Evolutionary conservation across 768 basidiomycete genomes (phyloP), one percentile per base, ranked within the genome.

Genomic region (Tubosaeta brunneosetosa): DNA sequence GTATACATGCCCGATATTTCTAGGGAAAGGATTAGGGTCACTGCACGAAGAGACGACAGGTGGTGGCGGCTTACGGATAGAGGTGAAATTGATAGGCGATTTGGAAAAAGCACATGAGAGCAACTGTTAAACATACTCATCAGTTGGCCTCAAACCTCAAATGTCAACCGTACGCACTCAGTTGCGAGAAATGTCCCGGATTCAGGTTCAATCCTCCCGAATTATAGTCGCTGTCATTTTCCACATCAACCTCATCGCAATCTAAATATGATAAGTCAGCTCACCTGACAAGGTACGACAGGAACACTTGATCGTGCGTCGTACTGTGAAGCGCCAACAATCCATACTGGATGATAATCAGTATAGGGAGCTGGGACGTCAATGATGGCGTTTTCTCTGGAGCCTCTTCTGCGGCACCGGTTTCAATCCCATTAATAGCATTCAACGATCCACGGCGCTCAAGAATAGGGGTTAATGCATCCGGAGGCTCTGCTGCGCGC

Each of bases 21-120:
- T 86, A 52, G 38, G 34, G 43, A 0, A 36, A 44, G 33, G 0
- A 12, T 46, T 9, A 55, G 25, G 14, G 47, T 50, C 26, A 50
- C 19, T 1, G 22, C 11, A 47, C 16, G 3, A 22, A 44, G 11
- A 29, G 6, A 26, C 16, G 7, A 27, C 6, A 43, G 7, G 32
- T 11, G 12, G 6, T 25, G 31, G 0, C 6, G 29, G 77, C 89
- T 70, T 64, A 92, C 88, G 90, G 90, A 76, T 93, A 93, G 33
- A 91, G 77, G 64, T 91, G 84, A 65, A 92, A 94, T 63, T 94
- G 94, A 65, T 94, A 95, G 34, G 85, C 83, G 47, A 97, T 88
- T 68, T 94, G 93, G 55, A 85, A 89, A n/a, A 93, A 76, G 69
- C 91, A 94, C 94, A 97, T 95, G 51, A 95, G 61, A 6, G 90